Percentiles rank a stretch among this genome's conserved stretches.
These are phyloP conservation scores for Jaenimonas drosophilae DNA, from an alignment of 208 protist species.

Conservation along the genomic window DNA sequence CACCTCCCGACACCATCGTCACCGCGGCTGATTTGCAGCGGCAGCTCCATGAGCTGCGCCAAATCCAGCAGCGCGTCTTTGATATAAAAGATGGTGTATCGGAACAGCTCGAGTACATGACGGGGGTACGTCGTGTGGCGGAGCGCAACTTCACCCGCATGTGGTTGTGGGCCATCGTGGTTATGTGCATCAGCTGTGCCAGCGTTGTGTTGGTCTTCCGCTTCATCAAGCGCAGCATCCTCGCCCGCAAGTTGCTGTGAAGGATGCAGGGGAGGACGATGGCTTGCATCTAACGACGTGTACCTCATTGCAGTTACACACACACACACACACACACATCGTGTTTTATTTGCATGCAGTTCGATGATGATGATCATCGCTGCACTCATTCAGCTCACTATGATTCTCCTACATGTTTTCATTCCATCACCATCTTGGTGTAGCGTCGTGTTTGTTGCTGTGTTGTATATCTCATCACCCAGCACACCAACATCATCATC, in stretches of 20 bases:
- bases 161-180: conserved; percentile 18
- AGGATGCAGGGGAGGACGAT: neutral
- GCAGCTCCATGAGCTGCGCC: conserved; percentile 11
- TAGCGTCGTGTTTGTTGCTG: neutral
- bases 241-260: conserved; percentile 46
- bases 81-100: conserved; percentile 8
- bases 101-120: conserved; percentile 10
- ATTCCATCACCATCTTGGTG: too few relatives aligned
- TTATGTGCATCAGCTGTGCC: conserved; percentile 5
- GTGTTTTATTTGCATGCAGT: neutral
- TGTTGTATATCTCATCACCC: neutral
- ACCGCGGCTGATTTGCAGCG: conserved; percentile 9
- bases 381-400: neutral
- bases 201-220: conserved; percentile 25
- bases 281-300: conserved; percentile 5
- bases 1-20: conserved; percentile 9
- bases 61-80: conserved; percentile 11
- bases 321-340: conserved; percentile 4
- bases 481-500: neutral
- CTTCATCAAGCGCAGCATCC: conserved; percentile 28
- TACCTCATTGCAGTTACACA: neutral
- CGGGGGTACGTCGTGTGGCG: conserved; percentile 25
- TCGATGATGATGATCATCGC: neutral
- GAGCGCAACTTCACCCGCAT: conserved; percentile 49
- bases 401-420: neutral